Percentiles rank a stretch among this genome's conserved stretches.
Evolutionary conservation across 2,329 filamentous ascomycete genomes (phyloP).

Genomic region (Nemania sp.): DNA sequence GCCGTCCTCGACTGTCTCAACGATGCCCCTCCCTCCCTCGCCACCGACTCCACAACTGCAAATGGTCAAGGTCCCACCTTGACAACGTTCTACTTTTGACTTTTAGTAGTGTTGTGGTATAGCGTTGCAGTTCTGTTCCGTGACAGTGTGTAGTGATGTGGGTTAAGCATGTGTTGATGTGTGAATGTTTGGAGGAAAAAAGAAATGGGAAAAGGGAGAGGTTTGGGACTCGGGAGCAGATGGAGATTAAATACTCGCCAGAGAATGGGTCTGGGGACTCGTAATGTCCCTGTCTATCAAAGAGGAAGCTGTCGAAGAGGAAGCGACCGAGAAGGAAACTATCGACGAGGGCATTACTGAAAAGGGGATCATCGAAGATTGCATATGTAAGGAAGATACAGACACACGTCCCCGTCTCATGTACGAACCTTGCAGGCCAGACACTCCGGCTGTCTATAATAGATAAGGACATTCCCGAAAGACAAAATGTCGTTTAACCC

Average conservation of each 20-base stretch:
- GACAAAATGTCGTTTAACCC: not conserved
- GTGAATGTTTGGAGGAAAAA: slow-evolving; percentile 6
- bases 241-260: slow-evolving; percentile 5
- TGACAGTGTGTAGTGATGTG: slow-evolving; percentile 1
- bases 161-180: not conserved
- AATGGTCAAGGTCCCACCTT: too few species aligned
- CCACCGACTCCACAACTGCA: not conserved
- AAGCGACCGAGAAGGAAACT: too few species aligned
- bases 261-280: slow-evolving; percentile 2
- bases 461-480: not conserved
- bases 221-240: slow-evolving; percentile 9
- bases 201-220: slow-evolving; percentile 3
- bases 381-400: too few species aligned
- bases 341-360: too few species aligned
- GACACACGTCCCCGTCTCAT: not conserved
- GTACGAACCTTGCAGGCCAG: too few species aligned
- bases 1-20: slow-evolving; percentile 9
- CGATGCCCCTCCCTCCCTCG: slow-evolving; percentile 15
- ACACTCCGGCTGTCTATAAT: too few species aligned
- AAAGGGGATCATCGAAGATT: too few species aligned
- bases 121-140: too few species aligned
- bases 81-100: too few species aligned
- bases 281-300: not conserved
- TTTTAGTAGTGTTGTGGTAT: too few species aligned
- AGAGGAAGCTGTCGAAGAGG: slow-evolving; percentile 2